Evolutionary conservation across 208 protist species (phyloP).

Genomic region (Leishmania martiniquensis): DNA sequence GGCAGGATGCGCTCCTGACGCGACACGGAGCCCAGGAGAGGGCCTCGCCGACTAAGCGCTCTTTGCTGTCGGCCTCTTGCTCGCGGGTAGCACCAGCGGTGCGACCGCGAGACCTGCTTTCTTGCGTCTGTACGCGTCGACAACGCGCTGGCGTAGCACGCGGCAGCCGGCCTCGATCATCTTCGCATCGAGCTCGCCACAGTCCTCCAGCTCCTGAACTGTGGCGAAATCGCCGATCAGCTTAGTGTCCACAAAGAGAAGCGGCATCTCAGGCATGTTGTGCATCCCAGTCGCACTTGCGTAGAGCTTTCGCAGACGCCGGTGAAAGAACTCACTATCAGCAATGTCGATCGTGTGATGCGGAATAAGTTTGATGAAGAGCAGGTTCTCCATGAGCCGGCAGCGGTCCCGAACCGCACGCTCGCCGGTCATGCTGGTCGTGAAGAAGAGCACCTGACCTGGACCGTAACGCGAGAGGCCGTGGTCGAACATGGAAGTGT

Average conservation of each 20-base stretch:
- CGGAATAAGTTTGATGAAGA: constrained; percentile 69
- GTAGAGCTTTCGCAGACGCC: constrained; percentile 47
- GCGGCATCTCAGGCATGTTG: constrained; percentile 39
- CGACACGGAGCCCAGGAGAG: neutral
- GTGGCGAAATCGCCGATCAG: constrained; percentile 60
- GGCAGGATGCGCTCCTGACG: neutral
- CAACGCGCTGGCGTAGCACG: constrained; percentile 21
- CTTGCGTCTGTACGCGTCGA: constrained; percentile 11
- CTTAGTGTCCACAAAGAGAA: constrained; percentile 63
- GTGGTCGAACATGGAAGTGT: constrained; percentile 41
- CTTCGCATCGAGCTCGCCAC: constrained; percentile 49
- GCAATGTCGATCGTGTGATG: constrained; percentile 73
- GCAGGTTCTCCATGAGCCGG: constrained; percentile 54
- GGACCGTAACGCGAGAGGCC: constrained; percentile 25
- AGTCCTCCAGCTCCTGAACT: constrained; percentile 76
- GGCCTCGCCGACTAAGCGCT: neutral
- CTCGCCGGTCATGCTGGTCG: constrained; percentile 70
- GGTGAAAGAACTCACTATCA: constrained; percentile 58
- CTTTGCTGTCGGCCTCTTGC: neutral
- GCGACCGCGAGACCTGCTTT: neutral
- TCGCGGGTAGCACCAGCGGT: constrained; percentile 13
- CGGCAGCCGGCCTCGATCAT: constrained; percentile 41
- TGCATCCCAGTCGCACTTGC: constrained; percentile 25
- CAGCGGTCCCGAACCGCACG: constrained; percentile 56
- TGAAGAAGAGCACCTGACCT: constrained; percentile 68